Evolutionary conservation across 2,329 filamentous ascomycete genomes (phyloP), one percentile per base, ranked within the genome.

Genomic region (Penicillium glabrum): DNA sequence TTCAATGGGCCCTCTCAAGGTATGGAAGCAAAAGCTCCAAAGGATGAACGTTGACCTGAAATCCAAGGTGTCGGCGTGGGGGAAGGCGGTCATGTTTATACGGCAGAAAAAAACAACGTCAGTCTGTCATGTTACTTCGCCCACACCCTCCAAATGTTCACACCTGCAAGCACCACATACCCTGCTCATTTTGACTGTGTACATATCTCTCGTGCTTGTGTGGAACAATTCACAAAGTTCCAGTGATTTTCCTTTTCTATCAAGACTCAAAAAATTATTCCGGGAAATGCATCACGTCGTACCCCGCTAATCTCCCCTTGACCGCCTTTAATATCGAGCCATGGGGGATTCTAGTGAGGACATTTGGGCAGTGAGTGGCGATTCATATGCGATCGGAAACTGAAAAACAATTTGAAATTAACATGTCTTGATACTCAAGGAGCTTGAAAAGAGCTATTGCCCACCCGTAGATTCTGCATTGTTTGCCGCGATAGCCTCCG

Each of bases 401-500:
- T 41, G 19, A 10, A n/a, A 19, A 10, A 41, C 11, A 41, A 13
- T 2, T 23, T 23, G 24, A 14, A 39, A 19, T 43, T 50, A n/a
- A 53, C 41, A 19, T 21, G n/a, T 3, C 13, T 23, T 13, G 16
- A 39, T 23, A 5, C 11, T 26, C 3, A 46, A 77, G 75, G 72
- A 74, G 44, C 64, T 78, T 24, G 70, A 93, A 86, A 82, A 86
- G 59, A 85, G 88, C 61, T 93, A 91, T 68, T 87, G 87, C 69
- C 84, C 89, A 24, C 83, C 88, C 19, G 75, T 97, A 41, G 93
- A 97, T 64, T 85, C 91, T 62, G 84, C 90, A 0, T 82, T 93
- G 13, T 84, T 97, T 57, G 82, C 88, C 53, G 88, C 91, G 4
- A 89, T 97, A 49, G 79, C 86, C 5, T 84, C 79, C 51, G 93